These are phyloP conservation scores for Saccharomyces pastorianus DNA, from an alignment of 1,139 yeast species.

Conservation along the genomic window DNA sequence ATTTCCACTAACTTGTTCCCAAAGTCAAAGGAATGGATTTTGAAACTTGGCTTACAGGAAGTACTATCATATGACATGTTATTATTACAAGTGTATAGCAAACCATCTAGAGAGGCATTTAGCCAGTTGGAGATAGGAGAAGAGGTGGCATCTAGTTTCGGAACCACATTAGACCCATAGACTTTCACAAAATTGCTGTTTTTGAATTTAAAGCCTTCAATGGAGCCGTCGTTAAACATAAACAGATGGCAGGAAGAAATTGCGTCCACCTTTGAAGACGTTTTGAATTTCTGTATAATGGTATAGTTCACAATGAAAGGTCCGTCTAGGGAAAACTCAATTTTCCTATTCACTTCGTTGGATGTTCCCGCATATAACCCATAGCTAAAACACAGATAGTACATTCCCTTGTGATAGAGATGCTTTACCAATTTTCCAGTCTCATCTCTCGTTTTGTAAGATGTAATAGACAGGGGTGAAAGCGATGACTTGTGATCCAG, in stretches of 20 bases:
- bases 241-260: background rate
- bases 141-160: background rate
- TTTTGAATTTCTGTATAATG: background rate
- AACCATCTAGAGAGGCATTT: background rate
- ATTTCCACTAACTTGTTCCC: background rate
- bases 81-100: background rate
- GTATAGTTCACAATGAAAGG: background rate
- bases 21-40: background rate
- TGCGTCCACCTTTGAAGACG: background rate
- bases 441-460: background rate
- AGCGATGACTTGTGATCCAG: background rate
- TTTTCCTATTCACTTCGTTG: background rate
- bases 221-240: background rate
- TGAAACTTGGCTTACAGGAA: background rate
- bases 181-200: background rate
- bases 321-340: background rate
- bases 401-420: background rate
- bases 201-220: background rate
- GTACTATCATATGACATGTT: background rate
- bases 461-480: background rate
- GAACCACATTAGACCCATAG: background rate
- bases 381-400: background rate
- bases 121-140: background rate
- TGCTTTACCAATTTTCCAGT: background rate
- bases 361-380: background rate